Percentiles rank a stretch among this genome's conserved stretches.
Evolutionary conservation across 495 filamentous ascomycete genomes (phyloP).

Genomic region (Annulohypoxylon maeteangense): DNA sequence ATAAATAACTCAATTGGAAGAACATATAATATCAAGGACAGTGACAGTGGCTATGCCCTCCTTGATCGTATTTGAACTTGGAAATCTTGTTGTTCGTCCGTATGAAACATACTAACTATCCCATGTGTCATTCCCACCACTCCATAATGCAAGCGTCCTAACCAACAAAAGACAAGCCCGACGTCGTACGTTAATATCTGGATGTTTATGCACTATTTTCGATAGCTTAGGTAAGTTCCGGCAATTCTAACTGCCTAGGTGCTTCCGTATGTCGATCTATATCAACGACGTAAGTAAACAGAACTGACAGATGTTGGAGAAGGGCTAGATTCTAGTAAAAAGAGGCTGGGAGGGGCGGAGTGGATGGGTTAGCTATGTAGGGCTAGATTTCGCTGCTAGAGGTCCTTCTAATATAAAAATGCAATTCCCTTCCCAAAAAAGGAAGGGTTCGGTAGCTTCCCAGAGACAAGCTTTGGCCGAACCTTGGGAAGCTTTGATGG

Average conservation of each 20-base stretch:
- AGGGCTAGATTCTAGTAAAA: background rate
- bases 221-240: conserved; percentile 7
- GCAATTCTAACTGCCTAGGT: background rate
- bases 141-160: background rate
- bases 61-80: too few relatives aligned
- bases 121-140: background rate
- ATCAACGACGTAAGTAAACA: background rate
- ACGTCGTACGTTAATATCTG: conserved; percentile 5
- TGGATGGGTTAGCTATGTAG: background rate
- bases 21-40: background rate
- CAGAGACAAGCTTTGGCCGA: background rate
- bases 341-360: background rate
- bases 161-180: background rate
- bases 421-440: background rate
- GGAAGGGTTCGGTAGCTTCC: background rate
- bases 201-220: background rate
- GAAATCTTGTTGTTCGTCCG: background rate
- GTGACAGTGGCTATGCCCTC: conserved; percentile 17
- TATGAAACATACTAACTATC: conserved; percentile 10
- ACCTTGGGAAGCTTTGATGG: background rate
- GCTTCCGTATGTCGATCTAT: background rate
- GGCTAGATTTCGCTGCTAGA: background rate
- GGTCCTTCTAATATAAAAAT: background rate
- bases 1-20: background rate
- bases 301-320: background rate